phyloP scores from a whole-genome alignment of 2,329 filamentous ascomycete genomes.

The Penicillium brasilianum region DNA sequence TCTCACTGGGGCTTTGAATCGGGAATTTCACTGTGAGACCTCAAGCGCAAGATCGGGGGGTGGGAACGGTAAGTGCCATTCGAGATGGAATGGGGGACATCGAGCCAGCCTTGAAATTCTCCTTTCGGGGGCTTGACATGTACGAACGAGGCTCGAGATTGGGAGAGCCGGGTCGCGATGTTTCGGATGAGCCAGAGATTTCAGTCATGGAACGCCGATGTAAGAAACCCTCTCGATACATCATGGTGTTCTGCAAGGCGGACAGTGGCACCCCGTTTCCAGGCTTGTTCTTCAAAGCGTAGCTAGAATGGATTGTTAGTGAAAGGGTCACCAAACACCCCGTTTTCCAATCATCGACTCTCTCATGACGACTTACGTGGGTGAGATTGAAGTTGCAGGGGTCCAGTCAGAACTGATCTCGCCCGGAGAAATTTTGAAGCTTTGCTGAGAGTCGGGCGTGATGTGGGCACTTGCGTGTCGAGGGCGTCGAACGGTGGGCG shows the following conservation, averaged over 20 bases:
- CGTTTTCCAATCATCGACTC: background rate
- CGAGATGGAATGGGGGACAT: constrained; percentile 46
- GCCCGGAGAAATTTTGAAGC: constrained; percentile 48
- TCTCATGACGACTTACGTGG: constrained; percentile 46
- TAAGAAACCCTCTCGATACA: constrained; percentile 34
- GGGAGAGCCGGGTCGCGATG: constrained; percentile 39
- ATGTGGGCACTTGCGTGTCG: constrained; percentile 47
- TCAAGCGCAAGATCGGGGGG: constrained; percentile 42
- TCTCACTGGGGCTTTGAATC: background rate
- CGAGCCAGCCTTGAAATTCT: constrained; percentile 44
- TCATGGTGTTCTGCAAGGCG: constrained; percentile 48
- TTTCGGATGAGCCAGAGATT: constrained; percentile 44
- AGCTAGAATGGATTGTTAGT: constrained; percentile 43
- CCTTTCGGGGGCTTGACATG: constrained; percentile 49
- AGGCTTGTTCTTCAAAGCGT: constrained; percentile 46
- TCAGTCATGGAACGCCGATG: constrained; percentile 38
- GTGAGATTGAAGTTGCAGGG: constrained; percentile 55
- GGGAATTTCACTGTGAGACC: background rate
- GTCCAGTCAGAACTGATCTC: constrained; percentile 51
- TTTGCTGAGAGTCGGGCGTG: constrained; percentile 50
- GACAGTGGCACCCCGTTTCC: constrained; percentile 41
- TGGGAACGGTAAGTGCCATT: constrained; percentile 44
- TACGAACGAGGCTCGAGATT: constrained; percentile 39
- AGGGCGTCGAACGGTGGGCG: constrained; percentile 49
- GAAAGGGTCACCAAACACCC: background rate